Percentiles rank a stretch among this genome's conserved stretches.
Conservation (phyloP, 2,329 filamentous ascomycete species). For the Allantophomopsis lycopodina region DNA sequence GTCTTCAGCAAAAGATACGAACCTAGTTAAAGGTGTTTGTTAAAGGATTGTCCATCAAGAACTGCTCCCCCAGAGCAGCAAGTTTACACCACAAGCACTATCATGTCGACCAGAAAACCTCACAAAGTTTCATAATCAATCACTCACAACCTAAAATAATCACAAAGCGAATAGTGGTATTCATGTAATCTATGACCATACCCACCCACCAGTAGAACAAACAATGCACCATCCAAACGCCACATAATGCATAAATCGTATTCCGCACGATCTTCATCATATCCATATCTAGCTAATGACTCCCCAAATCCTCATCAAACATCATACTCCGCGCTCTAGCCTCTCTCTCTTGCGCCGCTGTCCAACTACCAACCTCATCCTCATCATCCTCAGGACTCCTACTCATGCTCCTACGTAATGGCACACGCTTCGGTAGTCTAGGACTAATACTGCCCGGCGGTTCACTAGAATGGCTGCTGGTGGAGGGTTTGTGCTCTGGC, state of each 20-base stretch:
- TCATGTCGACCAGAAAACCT: no score
- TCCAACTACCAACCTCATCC: constrained; percentile 15
- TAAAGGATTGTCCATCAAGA: no score
- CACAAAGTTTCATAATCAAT: no score
- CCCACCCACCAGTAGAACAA: not conserved
- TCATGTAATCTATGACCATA: not conserved
- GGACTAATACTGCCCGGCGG: constrained; percentile 1
- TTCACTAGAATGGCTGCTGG: no score
- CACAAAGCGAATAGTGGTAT: not conserved
- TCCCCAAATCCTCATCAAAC: constrained; percentile 15
- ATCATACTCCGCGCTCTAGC: constrained; percentile 17
- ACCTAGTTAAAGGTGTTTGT: no score
- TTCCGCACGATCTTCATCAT: no score
- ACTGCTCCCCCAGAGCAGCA: no score
- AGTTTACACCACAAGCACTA: no score
- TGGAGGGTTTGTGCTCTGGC: not conserved
- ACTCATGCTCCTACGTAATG: constrained; percentile 6
- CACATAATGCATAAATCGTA: no score
- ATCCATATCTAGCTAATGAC: not conserved
- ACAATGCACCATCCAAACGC: no score
- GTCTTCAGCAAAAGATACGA: no score
- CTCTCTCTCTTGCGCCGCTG: constrained; percentile 20
- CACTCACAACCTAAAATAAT: no score
- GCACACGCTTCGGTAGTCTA: constrained; percentile 11
- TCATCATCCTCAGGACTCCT: constrained; percentile 18